Evolutionary conservation across 2,329 filamentous ascomycete species (phyloP).

Genomic region (Paraphaeosphaeria sporulosa): DNA sequence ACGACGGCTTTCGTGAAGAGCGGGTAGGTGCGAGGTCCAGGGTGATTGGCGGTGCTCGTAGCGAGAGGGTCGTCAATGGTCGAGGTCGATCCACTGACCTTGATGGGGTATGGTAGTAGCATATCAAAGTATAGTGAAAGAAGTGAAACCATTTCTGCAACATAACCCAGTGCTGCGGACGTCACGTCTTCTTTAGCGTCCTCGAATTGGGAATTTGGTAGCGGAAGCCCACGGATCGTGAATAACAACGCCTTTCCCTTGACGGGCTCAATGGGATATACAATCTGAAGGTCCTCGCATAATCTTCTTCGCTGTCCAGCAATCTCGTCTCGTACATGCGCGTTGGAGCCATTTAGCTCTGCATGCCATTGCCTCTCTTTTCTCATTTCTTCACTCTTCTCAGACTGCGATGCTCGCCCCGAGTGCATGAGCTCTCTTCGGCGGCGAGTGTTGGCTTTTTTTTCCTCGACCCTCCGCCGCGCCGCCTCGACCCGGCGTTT

Average conservation of each 20-base stretch:
- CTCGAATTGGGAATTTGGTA: constrained; percentile 83
- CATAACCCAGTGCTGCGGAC: constrained; percentile 82
- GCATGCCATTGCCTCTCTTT: constrained; percentile 56
- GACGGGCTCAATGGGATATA: constrained; percentile 82
- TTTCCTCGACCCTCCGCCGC: constrained; percentile 69
- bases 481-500: constrained; percentile 70
- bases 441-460: constrained; percentile 70
- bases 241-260: constrained; percentile 74
- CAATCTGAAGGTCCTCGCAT: constrained; percentile 78
- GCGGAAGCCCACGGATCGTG: constrained; percentile 77
- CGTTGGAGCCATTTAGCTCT: constrained; percentile 63
- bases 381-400: constrained; percentile 67
- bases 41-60: constrained; percentile 49
- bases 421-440: constrained; percentile 72
- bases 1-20: constrained; percentile 75
- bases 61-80: constrained; percentile 77
- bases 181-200: constrained; percentile 75
- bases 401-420: constrained; percentile 67
- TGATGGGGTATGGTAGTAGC: constrained; percentile 81
- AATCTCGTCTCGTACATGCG: constrained; percentile 69
- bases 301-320: constrained; percentile 87
- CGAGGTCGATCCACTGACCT: constrained; percentile 75
- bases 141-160: constrained; percentile 75
- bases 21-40: constrained; percentile 66
- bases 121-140: constrained; percentile 84